Percentiles rank a stretch among this genome's conserved stretches.
Conservation (phyloP, 495 filamentous ascomycete genomes). For the Pyronema omphalodes region DNA sequence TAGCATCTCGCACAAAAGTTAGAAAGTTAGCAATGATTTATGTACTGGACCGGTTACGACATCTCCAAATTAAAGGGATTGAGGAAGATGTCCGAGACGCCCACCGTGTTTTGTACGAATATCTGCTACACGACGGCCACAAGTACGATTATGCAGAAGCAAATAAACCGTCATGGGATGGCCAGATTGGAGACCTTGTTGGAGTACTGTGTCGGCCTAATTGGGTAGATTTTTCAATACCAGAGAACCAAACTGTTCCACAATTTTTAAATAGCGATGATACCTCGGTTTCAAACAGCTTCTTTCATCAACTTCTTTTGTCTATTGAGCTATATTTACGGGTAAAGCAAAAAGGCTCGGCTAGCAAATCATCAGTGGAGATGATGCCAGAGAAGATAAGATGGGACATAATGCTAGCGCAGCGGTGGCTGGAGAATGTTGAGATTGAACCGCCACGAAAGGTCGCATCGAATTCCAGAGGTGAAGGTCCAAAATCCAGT, state of each 20-base stretch:
- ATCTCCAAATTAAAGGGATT: conserved; percentile 18
- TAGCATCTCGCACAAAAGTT: conserved; percentile 18
- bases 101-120: conserved; percentile 25
- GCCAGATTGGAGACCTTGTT: conserved; percentile 49
- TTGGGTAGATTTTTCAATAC: conserved; percentile 51
- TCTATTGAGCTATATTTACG: conserved; percentile 48
- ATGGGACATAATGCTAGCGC: conserved; percentile 49
- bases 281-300: conserved; percentile 30
- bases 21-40: conserved; percentile 23
- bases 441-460: conserved; percentile 34
- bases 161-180: conserved; percentile 37
- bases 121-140: conserved; percentile 30
- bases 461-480: conserved; percentile 21
- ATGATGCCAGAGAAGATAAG: conserved; percentile 43
- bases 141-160: conserved; percentile 24
- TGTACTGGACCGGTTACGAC: conserved; percentile 22
- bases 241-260: conserved; percentile 45
- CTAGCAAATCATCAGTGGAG: conserved; percentile 30
- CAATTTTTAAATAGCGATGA: conserved; percentile 39
- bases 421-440: conserved; percentile 49
- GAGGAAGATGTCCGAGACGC: conserved; percentile 19
- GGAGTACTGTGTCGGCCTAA: conserved; percentile 39
- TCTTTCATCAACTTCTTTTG: conserved; percentile 56
- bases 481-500: conserved; percentile 16
- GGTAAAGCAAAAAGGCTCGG: conserved; percentile 17